Base-by-base conservation (phyloP, 441 rosid species). In the Biscutella auriculata region DNA sequence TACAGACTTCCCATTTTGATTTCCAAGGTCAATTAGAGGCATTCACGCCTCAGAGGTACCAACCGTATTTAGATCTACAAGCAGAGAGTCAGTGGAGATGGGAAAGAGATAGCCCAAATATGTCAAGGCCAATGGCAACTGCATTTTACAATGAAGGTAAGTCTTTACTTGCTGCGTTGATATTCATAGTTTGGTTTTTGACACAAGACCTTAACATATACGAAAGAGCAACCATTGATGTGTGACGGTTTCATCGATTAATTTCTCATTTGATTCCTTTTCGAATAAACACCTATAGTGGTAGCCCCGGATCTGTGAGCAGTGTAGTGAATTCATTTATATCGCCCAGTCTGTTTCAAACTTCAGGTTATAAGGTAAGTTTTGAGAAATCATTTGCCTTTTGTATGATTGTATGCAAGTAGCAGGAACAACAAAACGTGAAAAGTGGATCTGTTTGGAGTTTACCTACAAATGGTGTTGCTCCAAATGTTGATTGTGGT, bases 1-100 rank as follows among this genome's bases (percentile, higher is more conserved):
- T 82, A 77, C 92, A 79, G 72, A 69, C 64, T 28, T 60, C 87
- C 47, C 76, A 73, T 43, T 68, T 89, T 63, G 74, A 73, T 29
- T 88, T 81, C 52, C 92, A 83, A 74, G 95, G 84, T 63, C 84
- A 82, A 49, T 69, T 88, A 40, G 97, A 88, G 79, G 93, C 93
- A 12, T 88, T 88, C 63, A 88, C 97, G 59, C 95, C 95, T 2
- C 92, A 86, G 66, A 86, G 95, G 69, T 95, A 86, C 39, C 80
- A 74, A 36, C 77, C 81, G 1, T 73, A 41, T 65, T 55, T 60
- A 28, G 60, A 75, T 45, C 64, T 85, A 17, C 78, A 78, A 76
- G 55, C 59, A 16, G 95, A 83, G 11, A 77, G 76, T 26, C 90
- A 79, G 42, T 80, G 83, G 85, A 73, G 84, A 63, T 83, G 94